Evolutionary conservation across 768 basidiomycete genomes (phyloP), one percentile per base, ranked within the genome.

Genomic region (Macrolepiota fuliginosa): DNA sequence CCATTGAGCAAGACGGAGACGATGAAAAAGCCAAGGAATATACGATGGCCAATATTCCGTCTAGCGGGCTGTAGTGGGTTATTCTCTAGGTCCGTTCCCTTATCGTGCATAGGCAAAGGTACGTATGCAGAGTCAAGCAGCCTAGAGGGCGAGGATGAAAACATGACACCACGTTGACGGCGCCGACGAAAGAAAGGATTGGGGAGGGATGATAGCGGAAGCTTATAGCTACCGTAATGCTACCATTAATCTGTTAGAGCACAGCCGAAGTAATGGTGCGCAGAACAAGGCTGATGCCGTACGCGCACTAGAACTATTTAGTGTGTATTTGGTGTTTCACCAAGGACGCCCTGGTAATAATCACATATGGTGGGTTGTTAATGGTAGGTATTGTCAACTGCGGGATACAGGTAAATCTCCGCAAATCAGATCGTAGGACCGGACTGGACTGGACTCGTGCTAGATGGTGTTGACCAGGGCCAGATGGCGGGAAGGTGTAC

Each of bases 201-300:
- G n/a, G n/a, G n/a, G n/a, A n/a, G n/a, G n/a, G 10, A 22, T 9
- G n/a, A n/a, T 19, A 45, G 15, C 42, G 19, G n/a, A 15, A n/a
- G 42, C 9, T 45, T 45, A 45, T 45, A 45, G 9, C 9, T 19
- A 19, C 7, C 7, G 42, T 19, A 45, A 22, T 19, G 1, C 42
- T 19, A 19, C 17, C n/a, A n/a, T n/a, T n/a, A n/a, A n/a, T n/a
- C n/a, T n/a, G n/a, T n/a, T n/a, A n/a, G 24, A 22, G 56, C 56
- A 57, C 56, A 57, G 56, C 56, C 56, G n/a, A n/a, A n/a, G n/a
- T n/a, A n/a, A 57, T 22, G 46, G 27, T 35, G n/a, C n/a, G n/a
- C n/a, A 47, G 42, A 45, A 22, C 17, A 15, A 6, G 42, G n/a
- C n/a, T n/a, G n/a, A 12, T 7, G n/a, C 42, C 7, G 42, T 45